phyloP scores from a whole-genome alignment of 805 yeast genomes.

The Ogataea kodamae region DNA sequence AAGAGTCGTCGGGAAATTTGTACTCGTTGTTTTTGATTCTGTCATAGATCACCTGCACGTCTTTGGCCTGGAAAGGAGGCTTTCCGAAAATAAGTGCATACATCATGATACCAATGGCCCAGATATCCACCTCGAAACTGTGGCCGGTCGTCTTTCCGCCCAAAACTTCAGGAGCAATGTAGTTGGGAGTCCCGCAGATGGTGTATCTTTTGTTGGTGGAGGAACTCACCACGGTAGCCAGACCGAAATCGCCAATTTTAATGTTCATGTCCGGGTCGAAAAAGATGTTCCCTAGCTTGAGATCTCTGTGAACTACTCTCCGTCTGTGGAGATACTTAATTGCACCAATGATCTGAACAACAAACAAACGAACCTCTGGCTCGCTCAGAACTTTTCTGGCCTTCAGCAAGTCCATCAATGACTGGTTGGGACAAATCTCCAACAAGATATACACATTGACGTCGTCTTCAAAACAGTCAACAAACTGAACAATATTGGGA shows the following conservation, averaged over 20 bases:
- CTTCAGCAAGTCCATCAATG: conserved; percentile 87
- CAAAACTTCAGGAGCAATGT: conserved; percentile 96
- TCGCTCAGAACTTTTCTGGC: conserved; percentile 82
- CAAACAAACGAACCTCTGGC: conserved; percentile 85
- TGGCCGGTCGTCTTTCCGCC: conserved; percentile 88
- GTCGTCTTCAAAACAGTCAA: conserved; percentile 97
- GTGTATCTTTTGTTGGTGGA: conserved; percentile 78
- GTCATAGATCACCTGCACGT: conserved; percentile 87
- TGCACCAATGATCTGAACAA: conserved; percentile 93
- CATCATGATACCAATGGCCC: conserved; percentile 98
- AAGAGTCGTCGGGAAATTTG: conserved; percentile 60
- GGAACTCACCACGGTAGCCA: conserved; percentile 84
- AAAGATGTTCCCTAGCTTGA: conserved; percentile 93
- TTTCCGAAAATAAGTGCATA: conserved; percentile 89
- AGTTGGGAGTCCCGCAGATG: conserved; percentile 98
- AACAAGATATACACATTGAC: conserved; percentile 87
- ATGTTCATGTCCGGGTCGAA: conserved; percentile 91
- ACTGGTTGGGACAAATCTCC: conserved; percentile 93
- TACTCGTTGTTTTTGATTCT: conserved; percentile 83
- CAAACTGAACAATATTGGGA: conserved; percentile 84
- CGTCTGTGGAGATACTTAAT: conserved; percentile 87
- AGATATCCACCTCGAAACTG: conserved; percentile 89
- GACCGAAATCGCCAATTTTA: conserved; percentile 96
- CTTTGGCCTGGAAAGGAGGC: conserved; percentile 97
- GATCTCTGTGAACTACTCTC: conserved; percentile 91